Percentiles rank a stretch among this genome's conserved stretches.
These are phyloP conservation scores for Conringia planisiliqua DNA, from an alignment of 345 rosid species.

Conservation along the genomic window DNA sequence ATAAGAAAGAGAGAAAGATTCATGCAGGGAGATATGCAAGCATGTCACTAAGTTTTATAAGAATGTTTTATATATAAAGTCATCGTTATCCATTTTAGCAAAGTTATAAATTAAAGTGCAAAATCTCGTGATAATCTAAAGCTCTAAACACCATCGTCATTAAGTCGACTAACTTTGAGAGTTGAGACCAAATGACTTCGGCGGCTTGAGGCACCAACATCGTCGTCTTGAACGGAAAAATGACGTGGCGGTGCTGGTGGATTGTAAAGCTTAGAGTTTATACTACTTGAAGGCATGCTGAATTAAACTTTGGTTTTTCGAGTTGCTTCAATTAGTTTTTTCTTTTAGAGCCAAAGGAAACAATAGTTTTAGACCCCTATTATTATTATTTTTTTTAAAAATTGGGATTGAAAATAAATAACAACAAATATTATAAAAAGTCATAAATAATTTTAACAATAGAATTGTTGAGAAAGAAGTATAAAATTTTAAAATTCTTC, in stretches of 20 bases:
- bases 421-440: too few species aligned
- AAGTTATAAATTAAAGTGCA: background rate
- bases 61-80: background rate
- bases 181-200: constrained; percentile 53
- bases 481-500: too few species aligned
- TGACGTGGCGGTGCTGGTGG: background rate
- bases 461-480: too few species aligned
- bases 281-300: too few species aligned
- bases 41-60: background rate
- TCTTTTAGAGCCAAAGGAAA: too few species aligned
- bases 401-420: too few species aligned
- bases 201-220: constrained; percentile 53
- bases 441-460: too few species aligned
- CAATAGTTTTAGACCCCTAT: too few species aligned
- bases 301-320: too few species aligned
- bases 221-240: constrained; percentile 35
- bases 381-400: too few species aligned
- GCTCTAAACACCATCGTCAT: constrained; percentile 43
- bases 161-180: constrained; percentile 44
- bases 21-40: background rate
- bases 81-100: background rate
- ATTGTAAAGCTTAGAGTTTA: background rate
- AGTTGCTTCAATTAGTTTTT: too few species aligned
- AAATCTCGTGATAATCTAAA: background rate
- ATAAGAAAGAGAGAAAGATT: constrained; percentile 6